phyloP scores from a whole-genome alignment of 106 monocot species.

The Triglochin maritima region DNA sequence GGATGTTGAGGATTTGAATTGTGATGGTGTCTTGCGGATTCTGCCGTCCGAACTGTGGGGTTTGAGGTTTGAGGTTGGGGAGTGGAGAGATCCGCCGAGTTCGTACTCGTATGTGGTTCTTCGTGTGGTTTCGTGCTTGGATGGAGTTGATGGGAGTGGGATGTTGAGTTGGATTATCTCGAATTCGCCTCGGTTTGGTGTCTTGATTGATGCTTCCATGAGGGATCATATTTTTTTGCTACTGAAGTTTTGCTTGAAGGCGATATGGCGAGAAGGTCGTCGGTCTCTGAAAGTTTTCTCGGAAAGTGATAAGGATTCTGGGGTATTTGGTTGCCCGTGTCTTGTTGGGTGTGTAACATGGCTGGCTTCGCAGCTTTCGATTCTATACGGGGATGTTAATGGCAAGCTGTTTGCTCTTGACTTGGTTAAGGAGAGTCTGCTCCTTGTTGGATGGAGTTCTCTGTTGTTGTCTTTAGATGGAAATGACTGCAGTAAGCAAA shows the following conservation, averaged over 20 bases:
- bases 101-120: constrained; percentile 43
- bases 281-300: constrained; percentile 15
- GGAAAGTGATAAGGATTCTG: constrained; percentile 11
- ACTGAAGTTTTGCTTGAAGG: constrained; percentile 67
- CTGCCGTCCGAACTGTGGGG: constrained; percentile 74
- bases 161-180: constrained; percentile 59
- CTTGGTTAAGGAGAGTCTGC: constrained; percentile 57
- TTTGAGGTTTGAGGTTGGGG: constrained; percentile 39
- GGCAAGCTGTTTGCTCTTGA: constrained; percentile 36
- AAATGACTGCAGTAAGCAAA: not conserved
- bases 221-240: constrained; percentile 66
- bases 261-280: constrained; percentile 36
- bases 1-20: not conserved
- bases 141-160: constrained; percentile 7
- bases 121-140: constrained; percentile 19
- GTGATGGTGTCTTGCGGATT: constrained; percentile 4
- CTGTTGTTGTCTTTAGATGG: constrained; percentile 20
- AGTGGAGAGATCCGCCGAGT: constrained; percentile 41
- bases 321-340: constrained; percentile 40
- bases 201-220: constrained; percentile 53
- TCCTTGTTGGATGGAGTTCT: constrained; percentile 31
- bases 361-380: constrained; percentile 54
- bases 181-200: constrained; percentile 48
- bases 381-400: constrained; percentile 70
- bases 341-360: constrained; percentile 45